Conservation (phyloP, 768 basidiomycete species). For the Porphyrellus cyaneotinctus region DNA sequence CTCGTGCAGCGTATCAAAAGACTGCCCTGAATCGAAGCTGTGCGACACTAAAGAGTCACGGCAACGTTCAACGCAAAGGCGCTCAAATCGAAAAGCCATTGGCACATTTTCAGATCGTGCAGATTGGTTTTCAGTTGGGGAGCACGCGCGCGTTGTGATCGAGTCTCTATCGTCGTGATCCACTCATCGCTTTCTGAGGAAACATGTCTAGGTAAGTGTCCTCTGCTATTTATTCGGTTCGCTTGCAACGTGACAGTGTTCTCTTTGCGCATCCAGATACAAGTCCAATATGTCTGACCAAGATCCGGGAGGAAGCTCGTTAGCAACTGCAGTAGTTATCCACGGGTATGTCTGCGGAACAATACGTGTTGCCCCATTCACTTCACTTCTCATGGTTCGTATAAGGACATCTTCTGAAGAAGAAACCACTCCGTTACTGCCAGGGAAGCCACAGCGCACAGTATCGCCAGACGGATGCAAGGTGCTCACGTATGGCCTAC, state of each 20-base stretch:
- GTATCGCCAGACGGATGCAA: background rate
- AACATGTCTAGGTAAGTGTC: constrained; percentile 1
- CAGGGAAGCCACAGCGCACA: background rate
- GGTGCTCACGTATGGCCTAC: background rate
- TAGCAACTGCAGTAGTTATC: background rate
- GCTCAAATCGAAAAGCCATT: background rate
- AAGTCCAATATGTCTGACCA: background rate
- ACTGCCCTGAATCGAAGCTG: constrained; percentile 2
- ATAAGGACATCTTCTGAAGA: background rate
- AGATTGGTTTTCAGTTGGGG: constrained; percentile 5
- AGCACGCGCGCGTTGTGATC: no score
- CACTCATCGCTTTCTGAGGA: background rate
- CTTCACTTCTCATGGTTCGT: background rate
- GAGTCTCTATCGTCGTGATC: background rate
- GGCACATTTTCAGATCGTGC: background rate
- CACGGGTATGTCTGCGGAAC: background rate
- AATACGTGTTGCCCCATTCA: background rate
- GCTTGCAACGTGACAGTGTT: background rate
- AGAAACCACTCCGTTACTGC: constrained; percentile 9
- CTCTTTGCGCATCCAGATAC: background rate
- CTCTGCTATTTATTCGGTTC: background rate
- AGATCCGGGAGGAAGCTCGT: background rate
- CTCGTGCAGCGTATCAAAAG: background rate
- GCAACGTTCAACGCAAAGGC: background rate
- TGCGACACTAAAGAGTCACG: background rate